phyloP scores from a whole-genome alignment of 176 grass and related monocot genomes.

The Saccharum officinarum region DNA sequence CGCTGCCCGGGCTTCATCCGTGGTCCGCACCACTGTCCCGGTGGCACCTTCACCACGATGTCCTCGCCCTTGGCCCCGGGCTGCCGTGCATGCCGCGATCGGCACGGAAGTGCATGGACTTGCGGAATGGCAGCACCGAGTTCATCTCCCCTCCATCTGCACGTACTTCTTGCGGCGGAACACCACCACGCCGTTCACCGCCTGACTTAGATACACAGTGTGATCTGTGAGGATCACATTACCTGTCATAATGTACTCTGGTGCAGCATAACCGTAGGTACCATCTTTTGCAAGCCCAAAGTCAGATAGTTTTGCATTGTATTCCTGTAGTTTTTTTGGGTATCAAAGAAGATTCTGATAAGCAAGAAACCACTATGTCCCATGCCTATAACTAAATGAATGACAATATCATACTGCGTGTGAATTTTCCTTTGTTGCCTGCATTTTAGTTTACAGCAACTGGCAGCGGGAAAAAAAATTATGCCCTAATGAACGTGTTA shows the following conservation, averaged over 20 bases:
- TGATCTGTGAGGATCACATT: background rate
- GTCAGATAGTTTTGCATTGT: slow-evolving; percentile 82
- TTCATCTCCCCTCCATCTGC: too few relatives aligned
- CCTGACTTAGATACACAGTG: background rate
- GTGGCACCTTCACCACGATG: too few relatives aligned
- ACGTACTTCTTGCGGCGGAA: too few relatives aligned
- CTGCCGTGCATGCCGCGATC: too few relatives aligned
- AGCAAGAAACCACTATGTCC: background rate
- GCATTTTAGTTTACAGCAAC: background rate
- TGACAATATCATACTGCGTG: background rate
- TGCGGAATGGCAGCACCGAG: too few relatives aligned
- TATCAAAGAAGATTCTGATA: background rate
- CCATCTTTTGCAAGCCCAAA: slow-evolving; percentile 93
- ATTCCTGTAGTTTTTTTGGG: slow-evolving; percentile 42
- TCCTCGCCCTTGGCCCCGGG: too few relatives aligned
- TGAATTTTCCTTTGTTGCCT: background rate
- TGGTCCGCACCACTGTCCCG: too few relatives aligned
- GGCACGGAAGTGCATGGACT: too few relatives aligned
- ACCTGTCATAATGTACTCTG: slow-evolving; percentile 94
- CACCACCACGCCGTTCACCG: too few relatives aligned
- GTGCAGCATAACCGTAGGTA: slow-evolving; percentile 84
- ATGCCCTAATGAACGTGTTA: too few relatives aligned
- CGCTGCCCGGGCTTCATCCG: too few relatives aligned
- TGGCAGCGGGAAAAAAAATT: too few relatives aligned
- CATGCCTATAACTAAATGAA: background rate